phyloP scores from a whole-genome alignment of 805 yeast species.

The Clavispora vitiphila region DNA sequence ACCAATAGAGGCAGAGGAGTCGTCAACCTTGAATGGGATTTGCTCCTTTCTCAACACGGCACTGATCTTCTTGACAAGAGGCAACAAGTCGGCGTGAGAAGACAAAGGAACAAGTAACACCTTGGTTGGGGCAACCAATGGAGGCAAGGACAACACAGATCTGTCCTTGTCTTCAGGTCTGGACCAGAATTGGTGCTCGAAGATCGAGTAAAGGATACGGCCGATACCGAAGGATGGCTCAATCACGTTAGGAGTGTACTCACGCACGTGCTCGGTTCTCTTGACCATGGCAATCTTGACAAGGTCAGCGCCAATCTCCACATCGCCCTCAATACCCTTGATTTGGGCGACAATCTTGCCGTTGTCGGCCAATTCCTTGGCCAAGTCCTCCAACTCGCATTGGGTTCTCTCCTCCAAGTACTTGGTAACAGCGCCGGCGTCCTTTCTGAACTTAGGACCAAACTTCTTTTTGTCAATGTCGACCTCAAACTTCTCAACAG shows the following conservation, averaged over 20 bases:
- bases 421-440: slow-evolving; percentile 87
- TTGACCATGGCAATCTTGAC: slow-evolving; percentile 73
- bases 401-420: slow-evolving; percentile 74
- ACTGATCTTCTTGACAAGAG: slow-evolving; percentile 67
- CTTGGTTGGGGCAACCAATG: slow-evolving; percentile 95
- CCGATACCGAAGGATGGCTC: slow-evolving; percentile 99
- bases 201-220: slow-evolving; percentile 86
- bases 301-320: slow-evolving; percentile 70
- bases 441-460: slow-evolving; percentile 96
- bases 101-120: slow-evolving; percentile 93
- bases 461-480: slow-evolving; percentile 91
- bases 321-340: slow-evolving; percentile 49
- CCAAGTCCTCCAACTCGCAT: slow-evolving; percentile 75
- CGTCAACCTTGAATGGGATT: slow-evolving; percentile 93
- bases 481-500: slow-evolving; percentile 78
- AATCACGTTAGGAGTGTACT: slow-evolving; percentile 93
- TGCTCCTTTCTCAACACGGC: slow-evolving; percentile 69
- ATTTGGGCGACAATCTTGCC: slow-evolving; percentile 65
- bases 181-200: slow-evolving; percentile 93
- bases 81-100: slow-evolving; percentile 71
- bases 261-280: slow-evolving; percentile 86
- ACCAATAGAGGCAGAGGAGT: slow-evolving; percentile 95
- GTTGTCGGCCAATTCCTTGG: slow-evolving; percentile 56
- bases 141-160: slow-evolving; percentile 83
- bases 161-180: slow-evolving; percentile 89